A percentile compares a stretch with the other conserved stretches of the same genome.
phyloP scores from a whole-genome alignment of 2,329 filamentous ascomycete genomes.

The Verticillium isaacii region DNA sequence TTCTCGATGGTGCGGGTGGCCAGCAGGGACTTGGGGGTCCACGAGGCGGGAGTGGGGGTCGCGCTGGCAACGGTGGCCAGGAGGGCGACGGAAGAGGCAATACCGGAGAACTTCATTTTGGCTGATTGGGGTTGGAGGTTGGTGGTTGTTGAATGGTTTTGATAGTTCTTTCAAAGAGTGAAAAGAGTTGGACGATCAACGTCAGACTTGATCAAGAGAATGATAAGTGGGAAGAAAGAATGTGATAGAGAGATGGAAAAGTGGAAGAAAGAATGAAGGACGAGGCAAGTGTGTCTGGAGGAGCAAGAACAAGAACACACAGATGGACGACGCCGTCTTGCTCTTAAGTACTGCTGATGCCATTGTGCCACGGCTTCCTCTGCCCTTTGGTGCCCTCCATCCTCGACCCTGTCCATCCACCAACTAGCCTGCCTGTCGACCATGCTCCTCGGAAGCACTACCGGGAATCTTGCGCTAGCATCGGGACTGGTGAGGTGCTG shows the following conservation, averaged over 20 bases:
- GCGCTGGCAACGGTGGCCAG: slow-evolving; percentile 23
- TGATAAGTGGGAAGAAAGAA: slow-evolving; percentile 4
- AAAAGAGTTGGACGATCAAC: slow-evolving; percentile 11
- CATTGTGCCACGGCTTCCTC: neutral
- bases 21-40: slow-evolving; percentile 12
- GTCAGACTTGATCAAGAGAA: slow-evolving; percentile 3
- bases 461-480: slow-evolving; percentile 3
- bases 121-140: slow-evolving; percentile 1
- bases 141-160: neutral
- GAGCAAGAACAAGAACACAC: slow-evolving; percentile 5
- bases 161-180: slow-evolving; percentile 3
- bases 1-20: slow-evolving; percentile 17
- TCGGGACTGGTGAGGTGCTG: neutral
- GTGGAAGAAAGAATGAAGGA: slow-evolving; percentile 10
- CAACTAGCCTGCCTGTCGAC: neutral
- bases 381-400: neutral
- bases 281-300: slow-evolving; percentile 1
- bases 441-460: neutral
- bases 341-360: slow-evolving; percentile 6
- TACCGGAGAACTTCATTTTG: slow-evolving; percentile 26
- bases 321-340: neutral
- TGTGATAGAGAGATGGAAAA: slow-evolving; percentile 1
- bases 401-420: neutral
- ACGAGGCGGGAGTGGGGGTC: slow-evolving; percentile 22
- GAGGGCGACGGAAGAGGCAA: slow-evolving; percentile 20